A percentile compares a stretch with the other conserved stretches of the same genome.
Evolutionary conservation across 2,329 filamentous ascomycete species (phyloP).

Genomic region (Botrytis aclada): DNA sequence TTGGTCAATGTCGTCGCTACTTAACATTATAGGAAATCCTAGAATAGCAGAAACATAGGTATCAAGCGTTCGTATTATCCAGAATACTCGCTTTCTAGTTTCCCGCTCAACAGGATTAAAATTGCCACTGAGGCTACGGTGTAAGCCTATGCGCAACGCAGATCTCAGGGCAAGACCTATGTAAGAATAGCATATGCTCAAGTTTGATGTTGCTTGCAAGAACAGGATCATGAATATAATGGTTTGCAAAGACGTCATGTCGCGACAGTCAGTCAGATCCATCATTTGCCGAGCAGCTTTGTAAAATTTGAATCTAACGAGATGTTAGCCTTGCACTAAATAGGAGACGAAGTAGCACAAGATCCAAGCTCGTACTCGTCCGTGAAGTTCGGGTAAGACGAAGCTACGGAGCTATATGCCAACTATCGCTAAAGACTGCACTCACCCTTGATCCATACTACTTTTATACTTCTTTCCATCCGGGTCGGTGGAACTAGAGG

Average conservation of each 20-base stretch:
- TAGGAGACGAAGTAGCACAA: neutral
- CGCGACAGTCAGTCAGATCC: conserved; percentile 67
- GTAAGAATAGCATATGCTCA: conserved; percentile 77
- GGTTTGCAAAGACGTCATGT: conserved; percentile 70
- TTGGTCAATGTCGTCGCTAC: conserved; percentile 65
- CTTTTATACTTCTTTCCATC: conserved; percentile 49
- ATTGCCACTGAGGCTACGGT: conserved; percentile 64
- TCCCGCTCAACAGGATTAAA: conserved; percentile 63
- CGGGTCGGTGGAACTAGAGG: conserved; percentile 45
- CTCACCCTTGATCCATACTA: conserved; percentile 56
- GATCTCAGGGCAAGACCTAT: conserved; percentile 74
- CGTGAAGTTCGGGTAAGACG: neutral
- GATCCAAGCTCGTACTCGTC: neutral
- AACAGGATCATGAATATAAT: conserved; percentile 79
- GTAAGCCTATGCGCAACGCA: conserved; percentile 73
- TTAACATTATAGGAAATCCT: conserved; percentile 62
- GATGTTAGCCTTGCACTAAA: conserved; percentile 16
- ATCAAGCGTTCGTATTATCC: conserved; percentile 67
- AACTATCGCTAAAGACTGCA: conserved; percentile 4
- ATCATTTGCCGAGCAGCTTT: conserved; percentile 63
- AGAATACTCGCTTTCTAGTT: conserved; percentile 62
- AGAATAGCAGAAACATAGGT: conserved; percentile 66
- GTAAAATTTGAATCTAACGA: conserved; percentile 68
- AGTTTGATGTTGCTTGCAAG: conserved; percentile 73
- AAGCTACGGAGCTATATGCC: neutral